Evolutionary conservation across 2,329 filamentous ascomycete genomes (phyloP).

Genomic region (Sphaerulina vaccinii): DNA sequence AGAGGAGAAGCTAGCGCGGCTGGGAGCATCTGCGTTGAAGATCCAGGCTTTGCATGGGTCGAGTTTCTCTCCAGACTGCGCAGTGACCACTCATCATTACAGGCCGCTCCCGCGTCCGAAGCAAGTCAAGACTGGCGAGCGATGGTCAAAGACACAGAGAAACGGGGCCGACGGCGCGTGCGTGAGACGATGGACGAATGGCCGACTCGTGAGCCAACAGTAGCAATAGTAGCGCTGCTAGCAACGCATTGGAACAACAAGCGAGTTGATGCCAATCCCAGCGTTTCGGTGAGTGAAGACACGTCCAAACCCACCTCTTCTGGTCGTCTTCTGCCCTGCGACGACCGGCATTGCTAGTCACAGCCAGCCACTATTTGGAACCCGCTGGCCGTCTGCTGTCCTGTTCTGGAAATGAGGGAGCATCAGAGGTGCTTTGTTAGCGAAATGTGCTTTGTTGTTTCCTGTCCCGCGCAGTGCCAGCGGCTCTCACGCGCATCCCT

Average conservation of each 20-base stretch:
- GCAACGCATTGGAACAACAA: no score
- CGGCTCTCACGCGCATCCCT: constrained; percentile 8
- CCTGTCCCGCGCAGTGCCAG: constrained; percentile 13
- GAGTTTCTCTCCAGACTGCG: constrained; percentile 20
- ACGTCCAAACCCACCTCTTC: no score
- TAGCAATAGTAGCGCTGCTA: no score
- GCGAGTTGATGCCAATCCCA: neutral
- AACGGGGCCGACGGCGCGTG: constrained; percentile 1
- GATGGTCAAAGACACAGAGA: neutral
- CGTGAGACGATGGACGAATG: neutral
- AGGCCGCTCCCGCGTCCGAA: neutral
- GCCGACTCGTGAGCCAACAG: neutral
- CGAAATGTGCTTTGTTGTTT: constrained; percentile 7
- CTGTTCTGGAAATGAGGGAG: constrained; percentile 25
- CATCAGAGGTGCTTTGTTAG: constrained; percentile 5
- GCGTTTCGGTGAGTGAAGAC: neutral
- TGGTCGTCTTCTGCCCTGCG: neutral
- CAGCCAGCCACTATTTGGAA: neutral
- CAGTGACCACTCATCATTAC: constrained; percentile 25
- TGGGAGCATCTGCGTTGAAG: constrained; percentile 27
- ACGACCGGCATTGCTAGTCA: neutral
- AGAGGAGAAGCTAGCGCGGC: constrained; percentile 28
- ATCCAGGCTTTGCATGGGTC: constrained; percentile 32
- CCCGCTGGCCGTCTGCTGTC: constrained; percentile 7
- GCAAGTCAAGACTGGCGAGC: neutral